Evolutionary conservation across 495 filamentous ascomycete species (phyloP), one percentile per base, ranked within the genome.

Genomic region (Penicillium cosmopolitanum): DNA sequence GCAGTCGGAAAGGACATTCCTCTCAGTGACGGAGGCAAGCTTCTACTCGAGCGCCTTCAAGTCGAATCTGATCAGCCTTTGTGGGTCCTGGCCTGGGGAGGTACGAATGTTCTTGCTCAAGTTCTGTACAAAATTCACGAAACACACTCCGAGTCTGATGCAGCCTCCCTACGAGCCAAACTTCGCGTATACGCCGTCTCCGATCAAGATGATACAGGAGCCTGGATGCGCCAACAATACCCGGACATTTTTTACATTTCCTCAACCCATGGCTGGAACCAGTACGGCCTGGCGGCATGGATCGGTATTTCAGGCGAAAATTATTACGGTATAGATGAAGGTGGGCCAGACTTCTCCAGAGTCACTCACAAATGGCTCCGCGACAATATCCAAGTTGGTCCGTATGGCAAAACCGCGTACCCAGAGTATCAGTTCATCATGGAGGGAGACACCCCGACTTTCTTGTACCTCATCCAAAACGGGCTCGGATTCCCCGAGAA

Each of bases 251-350:
- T 77, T 60, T 80, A 78, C 65, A 80, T 81, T 40, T 63, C 61
- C 7, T 77, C 74, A 12, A 64, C 76, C 5, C 78, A 82, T 55
- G 80, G 72, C 21, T 82, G 74, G 73, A 79, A 77, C 56, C 66
- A 75, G 46, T 81, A 80, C 53, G 76, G 75, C 2, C 60, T 79
- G n/a, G 78, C 78, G 1, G 69, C 78, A 3, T 82, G 78, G 80
- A 69, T 60, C 12, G 78, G 77, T 5, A 80, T 80, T 33, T 75
- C 70, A 9, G 78, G 78, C 46, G 77, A 82, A 28, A 63, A 65
- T 9, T 76, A 72, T 55, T 80, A 79, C 47, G 66, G 69, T 33
- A 72, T 73, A 18, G 73, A 81, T 56, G 50, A 73, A 11, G 78
- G 78, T 11, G 78, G 77, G 1, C 79, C 79, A 8, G 77, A 82